phyloP scores from a whole-genome alignment of 1,284 basidiomycete genomes.

The Fomitopsis palustris region DNA sequence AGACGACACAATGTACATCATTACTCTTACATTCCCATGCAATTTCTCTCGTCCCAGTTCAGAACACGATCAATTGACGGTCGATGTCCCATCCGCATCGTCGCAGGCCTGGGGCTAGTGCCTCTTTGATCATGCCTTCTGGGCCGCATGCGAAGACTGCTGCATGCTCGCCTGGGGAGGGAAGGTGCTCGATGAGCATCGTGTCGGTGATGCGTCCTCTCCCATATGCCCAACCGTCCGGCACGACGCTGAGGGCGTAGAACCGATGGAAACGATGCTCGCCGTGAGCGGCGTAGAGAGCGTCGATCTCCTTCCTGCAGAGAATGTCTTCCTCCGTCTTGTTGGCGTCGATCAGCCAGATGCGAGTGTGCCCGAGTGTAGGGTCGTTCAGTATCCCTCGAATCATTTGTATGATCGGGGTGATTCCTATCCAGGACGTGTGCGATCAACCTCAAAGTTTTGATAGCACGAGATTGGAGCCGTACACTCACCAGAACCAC shows the following conservation, averaged over 20 bases:
- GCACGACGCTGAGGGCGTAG: conserved; percentile 39
- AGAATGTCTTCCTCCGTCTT: conserved; percentile 51
- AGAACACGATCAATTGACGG: conserved; percentile 26
- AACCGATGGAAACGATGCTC: conserved; percentile 40
- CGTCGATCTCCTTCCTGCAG: conserved; percentile 48
- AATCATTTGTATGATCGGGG: conserved; percentile 56
- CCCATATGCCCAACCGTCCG: conserved; percentile 38
- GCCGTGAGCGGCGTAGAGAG: conserved; percentile 30
- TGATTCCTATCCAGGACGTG: conserved; percentile 41
- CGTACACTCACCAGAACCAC: conserved; percentile 42
- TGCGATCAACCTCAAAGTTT: neutral
- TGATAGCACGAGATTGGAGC: neutral
- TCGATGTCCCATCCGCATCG: conserved; percentile 28
- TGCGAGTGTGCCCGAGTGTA: conserved; percentile 34
- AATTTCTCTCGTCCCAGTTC: neutral
- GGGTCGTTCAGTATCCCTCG: conserved; percentile 45
- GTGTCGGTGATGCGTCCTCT: conserved; percentile 40
- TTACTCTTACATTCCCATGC: neutral
- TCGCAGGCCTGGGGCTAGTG: conserved; percentile 23
- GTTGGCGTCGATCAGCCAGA: conserved; percentile 55
- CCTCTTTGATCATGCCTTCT: conserved; percentile 35
- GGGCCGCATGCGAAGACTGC: conserved; percentile 56
- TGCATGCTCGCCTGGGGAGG: conserved; percentile 31
- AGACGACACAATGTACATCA: conserved; percentile 1
- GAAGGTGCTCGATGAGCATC: conserved; percentile 40